phyloP scores from a whole-genome alignment of 2,329 filamentous ascomycete species.

The Scytalidium lignicola region DNA sequence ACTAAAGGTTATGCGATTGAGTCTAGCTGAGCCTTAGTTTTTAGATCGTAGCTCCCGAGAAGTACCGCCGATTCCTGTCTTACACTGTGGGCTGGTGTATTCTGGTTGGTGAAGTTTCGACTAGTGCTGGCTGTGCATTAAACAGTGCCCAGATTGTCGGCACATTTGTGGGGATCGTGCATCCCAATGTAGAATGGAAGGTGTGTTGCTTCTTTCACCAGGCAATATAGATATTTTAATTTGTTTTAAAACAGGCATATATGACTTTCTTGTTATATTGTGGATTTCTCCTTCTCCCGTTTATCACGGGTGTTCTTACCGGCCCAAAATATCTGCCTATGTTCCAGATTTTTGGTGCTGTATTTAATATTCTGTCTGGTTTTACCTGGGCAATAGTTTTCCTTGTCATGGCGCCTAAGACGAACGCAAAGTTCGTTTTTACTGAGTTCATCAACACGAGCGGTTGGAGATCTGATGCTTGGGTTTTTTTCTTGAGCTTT shows the following conservation, averaged over 20 bases:
- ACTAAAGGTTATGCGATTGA: too few species aligned
- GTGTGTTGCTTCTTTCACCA: too few species aligned
- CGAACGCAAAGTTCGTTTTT: constrained; percentile 3
- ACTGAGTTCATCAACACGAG: constrained; percentile 2
- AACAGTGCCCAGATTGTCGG: not conserved
- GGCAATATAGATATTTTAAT: too few species aligned
- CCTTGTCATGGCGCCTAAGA: constrained; percentile 2
- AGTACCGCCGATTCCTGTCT: not conserved
- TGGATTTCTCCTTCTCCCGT: too few species aligned
- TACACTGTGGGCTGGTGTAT: constrained; percentile 5
- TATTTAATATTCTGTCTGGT: constrained; percentile 1
- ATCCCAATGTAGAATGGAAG: constrained; percentile 1
- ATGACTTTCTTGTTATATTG: too few species aligned
- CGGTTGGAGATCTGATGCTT: constrained; percentile 1
- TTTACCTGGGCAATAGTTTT: constrained; percentile 5
- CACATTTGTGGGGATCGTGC: not conserved
- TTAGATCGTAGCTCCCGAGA: not conserved
- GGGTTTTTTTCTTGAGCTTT: constrained; percentile 8
- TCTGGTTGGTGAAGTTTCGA: constrained; percentile 4
- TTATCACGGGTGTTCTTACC: too few species aligned
- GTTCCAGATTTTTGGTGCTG: constrained; percentile 1
- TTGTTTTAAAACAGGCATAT: too few species aligned
- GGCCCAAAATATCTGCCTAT: constrained; percentile 5
- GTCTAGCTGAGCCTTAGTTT: too few species aligned
- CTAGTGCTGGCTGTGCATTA: constrained; percentile 1